Evolutionary conservation across 2,329 filamentous ascomycete genomes (phyloP).

Genomic region (Stagonosporopsis vannaccii): DNA sequence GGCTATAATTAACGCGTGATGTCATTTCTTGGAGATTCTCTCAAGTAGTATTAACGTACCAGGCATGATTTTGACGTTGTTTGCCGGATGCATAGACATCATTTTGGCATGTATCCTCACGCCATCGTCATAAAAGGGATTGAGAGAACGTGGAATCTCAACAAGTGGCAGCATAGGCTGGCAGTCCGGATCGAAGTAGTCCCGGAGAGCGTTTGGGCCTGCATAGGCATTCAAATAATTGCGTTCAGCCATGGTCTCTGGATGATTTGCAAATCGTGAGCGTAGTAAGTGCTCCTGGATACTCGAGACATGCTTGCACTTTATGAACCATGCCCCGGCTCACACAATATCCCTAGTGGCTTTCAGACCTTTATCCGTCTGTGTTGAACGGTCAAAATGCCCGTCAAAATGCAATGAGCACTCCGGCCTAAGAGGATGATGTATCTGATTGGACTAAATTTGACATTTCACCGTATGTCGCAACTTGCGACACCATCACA

Average conservation of each 20-base stretch:
- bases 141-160: conserved; percentile 65
- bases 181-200: conserved; percentile 67
- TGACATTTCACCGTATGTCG: not conserved
- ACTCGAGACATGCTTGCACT: not conserved
- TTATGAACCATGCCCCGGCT: not conserved
- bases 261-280: not conserved
- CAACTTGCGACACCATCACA: not conserved
- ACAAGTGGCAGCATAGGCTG: conserved; percentile 67
- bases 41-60: conserved; percentile 41
- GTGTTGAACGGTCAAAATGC: not conserved
- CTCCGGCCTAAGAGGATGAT: not conserved
- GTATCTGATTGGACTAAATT: not conserved
- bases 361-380: not conserved
- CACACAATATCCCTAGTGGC: not conserved
- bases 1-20: not conserved
- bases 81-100: conserved; percentile 69
- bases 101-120: conserved; percentile 71
- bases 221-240: conserved; percentile 61
- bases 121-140: conserved; percentile 64
- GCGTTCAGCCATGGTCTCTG: conserved; percentile 13
- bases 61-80: conserved; percentile 71
- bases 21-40: not conserved
- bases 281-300: not conserved
- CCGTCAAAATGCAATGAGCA: too few relatives aligned
- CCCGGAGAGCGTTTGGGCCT: conserved; percentile 62